phyloP scores from a whole-genome alignment of 2,329 filamentous ascomycete genomes.

The Talaromyces sp. region DNA sequence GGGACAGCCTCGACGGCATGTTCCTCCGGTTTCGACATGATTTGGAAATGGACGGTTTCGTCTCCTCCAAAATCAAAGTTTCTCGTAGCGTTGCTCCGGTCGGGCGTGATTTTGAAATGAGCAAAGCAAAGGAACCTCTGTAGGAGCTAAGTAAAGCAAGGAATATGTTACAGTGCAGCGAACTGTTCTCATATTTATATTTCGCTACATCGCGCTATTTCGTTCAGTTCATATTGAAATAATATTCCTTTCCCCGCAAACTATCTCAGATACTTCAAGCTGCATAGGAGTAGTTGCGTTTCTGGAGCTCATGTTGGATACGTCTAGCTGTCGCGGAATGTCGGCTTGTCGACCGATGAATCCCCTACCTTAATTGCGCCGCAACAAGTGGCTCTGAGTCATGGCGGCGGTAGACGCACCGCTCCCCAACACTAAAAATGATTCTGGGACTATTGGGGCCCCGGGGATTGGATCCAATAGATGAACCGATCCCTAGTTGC shows the following conservation, averaged over 20 bases:
- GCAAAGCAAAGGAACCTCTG: neutral
- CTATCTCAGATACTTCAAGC: neutral
- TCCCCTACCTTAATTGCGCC: neutral
- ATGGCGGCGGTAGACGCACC: neutral
- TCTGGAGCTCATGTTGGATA: neutral
- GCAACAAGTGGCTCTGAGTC: neutral
- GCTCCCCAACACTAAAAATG: neutral
- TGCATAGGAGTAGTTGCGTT: neutral
- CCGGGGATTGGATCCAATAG: slow-evolving; percentile 1
- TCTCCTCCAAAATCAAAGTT: slow-evolving; percentile 1
- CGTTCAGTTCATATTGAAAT: neutral
- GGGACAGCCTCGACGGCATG: slow-evolving; percentile 4
- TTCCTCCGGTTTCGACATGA: slow-evolving; percentile 12
- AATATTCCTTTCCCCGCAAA: slow-evolving; percentile 4
- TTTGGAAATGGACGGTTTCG: neutral
- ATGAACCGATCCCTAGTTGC: neutral
- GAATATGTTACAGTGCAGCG: neutral
- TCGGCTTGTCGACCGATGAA: neutral
- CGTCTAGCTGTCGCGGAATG: neutral
- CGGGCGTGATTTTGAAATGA: neutral
- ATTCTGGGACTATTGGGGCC: neutral
- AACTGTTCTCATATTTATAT: slow-evolving; percentile 3
- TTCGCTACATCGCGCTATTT: neutral
- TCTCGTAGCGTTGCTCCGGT: neutral
- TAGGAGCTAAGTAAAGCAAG: neutral